Evolutionary conservation across 73 alveolate genomes (phyloP).

Genomic region (Paramecium tetraurelia): DNA sequence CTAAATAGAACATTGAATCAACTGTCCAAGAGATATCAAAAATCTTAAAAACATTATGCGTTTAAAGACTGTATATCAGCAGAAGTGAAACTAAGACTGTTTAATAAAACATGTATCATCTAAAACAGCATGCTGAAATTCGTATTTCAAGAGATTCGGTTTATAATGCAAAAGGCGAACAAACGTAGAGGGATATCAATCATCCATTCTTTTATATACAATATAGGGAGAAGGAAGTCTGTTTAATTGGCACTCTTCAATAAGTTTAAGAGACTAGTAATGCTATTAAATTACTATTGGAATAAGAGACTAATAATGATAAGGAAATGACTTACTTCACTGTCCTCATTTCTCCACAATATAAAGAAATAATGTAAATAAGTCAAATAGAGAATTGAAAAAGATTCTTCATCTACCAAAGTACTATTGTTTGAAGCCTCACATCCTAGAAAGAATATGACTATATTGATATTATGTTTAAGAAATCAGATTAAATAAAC

Average conservation of each 20-base stretch:
- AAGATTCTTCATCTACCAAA: conserved; percentile 31
- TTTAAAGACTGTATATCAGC: conserved; percentile 50
- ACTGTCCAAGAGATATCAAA: conserved; percentile 4
- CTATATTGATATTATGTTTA: conserved; percentile 43
- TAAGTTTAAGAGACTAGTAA: conserved; percentile 26
- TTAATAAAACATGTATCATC: conserved; percentile 20
- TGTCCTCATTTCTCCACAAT: conserved; percentile 46
- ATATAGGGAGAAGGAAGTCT: conserved; percentile 54
- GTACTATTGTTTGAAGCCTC: conserved; percentile 56
- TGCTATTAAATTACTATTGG: conserved; percentile 28
- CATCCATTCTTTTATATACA: conserved; percentile 63
- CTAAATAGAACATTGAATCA: conserved; percentile 38
- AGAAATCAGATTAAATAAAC: neutral
- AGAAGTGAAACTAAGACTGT: conserved; percentile 61
- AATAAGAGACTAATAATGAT: conserved; percentile 22
- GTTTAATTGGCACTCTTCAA: conserved; percentile 56
- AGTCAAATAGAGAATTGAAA: conserved; percentile 43
- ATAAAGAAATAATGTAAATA: conserved; percentile 38
- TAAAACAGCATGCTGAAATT: conserved; percentile 39
- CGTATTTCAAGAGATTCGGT: conserved; percentile 49
- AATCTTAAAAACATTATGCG: neutral
- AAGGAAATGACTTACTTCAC: conserved; percentile 55
- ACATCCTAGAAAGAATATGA: conserved; percentile 63
- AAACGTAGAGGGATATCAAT: conserved; percentile 49
- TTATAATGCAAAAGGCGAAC: conserved; percentile 30